Conservation (phyloP, 2,329 filamentous ascomycete genomes). For the Lachnellula hyalina region DNA sequence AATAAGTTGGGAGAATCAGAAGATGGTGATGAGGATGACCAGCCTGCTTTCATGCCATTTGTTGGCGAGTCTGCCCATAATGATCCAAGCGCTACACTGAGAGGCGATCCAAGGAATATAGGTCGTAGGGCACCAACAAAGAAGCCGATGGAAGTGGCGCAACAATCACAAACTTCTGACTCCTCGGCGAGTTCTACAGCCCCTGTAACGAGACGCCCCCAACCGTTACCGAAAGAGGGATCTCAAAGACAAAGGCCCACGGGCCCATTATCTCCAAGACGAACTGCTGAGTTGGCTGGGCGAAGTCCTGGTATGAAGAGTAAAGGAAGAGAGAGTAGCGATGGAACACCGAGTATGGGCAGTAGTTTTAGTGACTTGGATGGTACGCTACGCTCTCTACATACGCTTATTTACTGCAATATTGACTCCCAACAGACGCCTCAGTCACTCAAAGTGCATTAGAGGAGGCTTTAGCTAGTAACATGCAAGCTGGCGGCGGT, state of each 20-base stretch:
- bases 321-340: conserved; percentile 57
- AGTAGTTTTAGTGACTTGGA: conserved; percentile 85
- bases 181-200: conserved; percentile 52
- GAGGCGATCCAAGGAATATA: conserved; percentile 21
- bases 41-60: conserved; percentile 30
- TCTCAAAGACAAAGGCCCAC: conserved; percentile 14
- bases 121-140: conserved; percentile 3
- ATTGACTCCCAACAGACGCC: conserved; percentile 49
- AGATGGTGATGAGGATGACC: conserved; percentile 29
- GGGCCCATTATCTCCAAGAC: conserved; percentile 52
- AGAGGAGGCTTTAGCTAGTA: conserved; percentile 71
- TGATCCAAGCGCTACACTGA: conserved; percentile 27
- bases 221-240: conserved; percentile 11
- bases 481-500: conserved; percentile 59
- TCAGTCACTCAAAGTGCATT: conserved; percentile 76
- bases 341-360: conserved; percentile 73
- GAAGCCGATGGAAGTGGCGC: conserved; percentile 17
- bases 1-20: conserved; percentile 23
- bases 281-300: conserved; percentile 52
- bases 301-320: conserved; percentile 47
- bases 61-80: conserved; percentile 15
- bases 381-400: conserved; percentile 42
- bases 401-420: conserved; percentile 1
- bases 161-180: conserved; percentile 46
- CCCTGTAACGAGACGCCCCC: conserved; percentile 15